Conservation (phyloP, 805 yeast genomes). For the Cyberlindnera saturnus region DNA sequence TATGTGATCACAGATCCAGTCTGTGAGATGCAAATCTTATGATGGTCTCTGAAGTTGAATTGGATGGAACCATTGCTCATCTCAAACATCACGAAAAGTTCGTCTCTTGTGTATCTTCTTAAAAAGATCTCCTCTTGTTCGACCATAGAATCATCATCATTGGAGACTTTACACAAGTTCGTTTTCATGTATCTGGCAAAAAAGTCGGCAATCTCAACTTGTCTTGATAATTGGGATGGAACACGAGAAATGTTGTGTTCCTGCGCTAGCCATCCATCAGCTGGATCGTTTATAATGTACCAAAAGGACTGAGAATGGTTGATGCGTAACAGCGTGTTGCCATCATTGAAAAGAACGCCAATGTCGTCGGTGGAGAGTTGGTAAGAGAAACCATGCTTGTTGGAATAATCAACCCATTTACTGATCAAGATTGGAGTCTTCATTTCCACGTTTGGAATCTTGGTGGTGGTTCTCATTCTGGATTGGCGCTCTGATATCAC, state of each 20-base stretch:
- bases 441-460: constrained; percentile 5
- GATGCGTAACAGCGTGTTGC: constrained; percentile 71
- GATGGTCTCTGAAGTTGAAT: constrained; percentile 93
- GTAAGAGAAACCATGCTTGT: constrained; percentile 92
- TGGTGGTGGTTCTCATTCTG: constrained; percentile 27
- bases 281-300: constrained; percentile 46
- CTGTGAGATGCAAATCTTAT: constrained; percentile 75
- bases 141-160: constrained; percentile 39
- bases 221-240: constrained; percentile 52
- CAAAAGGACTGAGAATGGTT: constrained; percentile 59
- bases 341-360: constrained; percentile 86
- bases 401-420: constrained; percentile 97
- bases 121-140: constrained; percentile 66
- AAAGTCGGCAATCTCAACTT: constrained; percentile 79
- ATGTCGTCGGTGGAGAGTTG: constrained; percentile 85
- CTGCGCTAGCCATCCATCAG: constrained; percentile 49
- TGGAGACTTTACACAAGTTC: constrained; percentile 75
- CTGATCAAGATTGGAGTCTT: constrained; percentile 67
- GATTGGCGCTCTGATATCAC: constrained; percentile 39
- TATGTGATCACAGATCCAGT: constrained; percentile 74
- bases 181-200: constrained; percentile 91
- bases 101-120: constrained; percentile 75
- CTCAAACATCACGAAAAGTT: constrained; percentile 84
- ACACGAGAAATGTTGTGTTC: constrained; percentile 37
- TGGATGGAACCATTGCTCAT: constrained; percentile 89